A percentile compares a stretch with the other conserved stretches of the same genome.
Evolutionary conservation across 2,329 filamentous ascomycete species (phyloP).

Genomic region (Aspergillus luchuensis): DNA sequence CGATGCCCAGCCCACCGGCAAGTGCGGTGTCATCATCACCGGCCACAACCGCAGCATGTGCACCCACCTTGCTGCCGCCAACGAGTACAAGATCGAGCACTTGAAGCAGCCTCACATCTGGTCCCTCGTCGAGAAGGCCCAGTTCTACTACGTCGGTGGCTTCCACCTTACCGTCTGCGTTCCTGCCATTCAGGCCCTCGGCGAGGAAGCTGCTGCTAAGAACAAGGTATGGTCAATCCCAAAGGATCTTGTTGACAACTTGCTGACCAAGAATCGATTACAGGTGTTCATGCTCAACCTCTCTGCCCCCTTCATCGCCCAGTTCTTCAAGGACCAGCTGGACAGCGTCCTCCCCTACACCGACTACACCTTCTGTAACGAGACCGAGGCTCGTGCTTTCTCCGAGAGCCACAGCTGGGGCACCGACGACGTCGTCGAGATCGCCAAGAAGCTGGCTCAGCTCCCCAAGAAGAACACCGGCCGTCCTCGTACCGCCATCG

Average conservation of each 20-base stretch:
- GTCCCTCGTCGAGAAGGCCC: conserved; percentile 83
- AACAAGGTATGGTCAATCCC: conserved; percentile 66
- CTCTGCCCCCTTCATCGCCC: conserved; percentile 90
- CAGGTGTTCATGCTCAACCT: conserved; percentile 82
- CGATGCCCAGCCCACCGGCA: conserved; percentile 78
- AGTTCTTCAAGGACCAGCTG: conserved; percentile 97
- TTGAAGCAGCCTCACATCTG: conserved; percentile 89
- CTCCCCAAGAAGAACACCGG: conserved; percentile 89
- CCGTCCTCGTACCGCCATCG: conserved; percentile 80
- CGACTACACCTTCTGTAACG: conserved; percentile 96
- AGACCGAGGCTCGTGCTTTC: conserved; percentile 89
- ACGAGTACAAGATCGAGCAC: conserved; percentile 95
- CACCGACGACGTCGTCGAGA: conserved; percentile 77
- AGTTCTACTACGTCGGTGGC: conserved; percentile 90
- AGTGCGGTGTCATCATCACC: conserved; percentile 95
- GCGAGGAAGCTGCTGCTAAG: conserved; percentile 80
- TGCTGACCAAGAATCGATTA: conserved; percentile 11
- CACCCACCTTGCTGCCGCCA: conserved; percentile 93
- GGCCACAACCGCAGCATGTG: conserved; percentile 93
- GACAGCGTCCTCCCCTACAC: conserved; percentile 86
- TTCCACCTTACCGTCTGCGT: conserved; percentile 98
- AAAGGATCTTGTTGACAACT: neutral
- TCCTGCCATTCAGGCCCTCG: conserved; percentile 83
- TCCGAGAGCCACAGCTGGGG: conserved; percentile 76
- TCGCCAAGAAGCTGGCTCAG: conserved; percentile 81